phyloP scores from a whole-genome alignment of 1,139 yeast species.

The Casaregolazyma suthepensis region DNA sequence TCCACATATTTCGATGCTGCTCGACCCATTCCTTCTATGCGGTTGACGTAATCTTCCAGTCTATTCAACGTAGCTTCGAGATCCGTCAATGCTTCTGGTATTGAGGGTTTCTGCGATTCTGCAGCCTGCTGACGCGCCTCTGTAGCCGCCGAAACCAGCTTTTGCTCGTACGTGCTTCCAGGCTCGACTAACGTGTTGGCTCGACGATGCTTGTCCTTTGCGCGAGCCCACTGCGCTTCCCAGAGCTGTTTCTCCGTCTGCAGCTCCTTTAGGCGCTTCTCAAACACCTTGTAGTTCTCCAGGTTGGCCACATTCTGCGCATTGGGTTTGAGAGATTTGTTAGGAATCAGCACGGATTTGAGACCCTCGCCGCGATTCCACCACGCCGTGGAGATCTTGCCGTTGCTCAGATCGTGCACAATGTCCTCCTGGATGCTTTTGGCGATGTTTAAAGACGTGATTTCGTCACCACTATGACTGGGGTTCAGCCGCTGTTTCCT shows the following conservation, averaged over 20 bases:
- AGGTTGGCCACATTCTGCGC: constrained; percentile 50
- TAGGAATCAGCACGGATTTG: constrained; percentile 25
- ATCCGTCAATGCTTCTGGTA: background rate
- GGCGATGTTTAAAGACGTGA: constrained; percentile 37
- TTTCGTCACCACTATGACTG: constrained; percentile 18
- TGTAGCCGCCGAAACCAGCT: background rate
- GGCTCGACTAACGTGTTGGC: background rate
- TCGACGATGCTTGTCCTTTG: background rate
- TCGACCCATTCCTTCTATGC: constrained; percentile 13
- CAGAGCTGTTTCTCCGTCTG: constrained; percentile 46
- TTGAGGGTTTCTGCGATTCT: background rate
- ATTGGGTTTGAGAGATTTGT: constrained; percentile 39
- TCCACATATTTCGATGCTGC: constrained; percentile 14
- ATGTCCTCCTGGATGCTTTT: constrained; percentile 62
- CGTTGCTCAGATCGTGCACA: constrained; percentile 51
- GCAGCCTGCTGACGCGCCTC: background rate
- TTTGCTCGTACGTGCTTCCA: background rate
- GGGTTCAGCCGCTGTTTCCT: constrained; percentile 22
- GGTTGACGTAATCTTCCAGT: constrained; percentile 10
- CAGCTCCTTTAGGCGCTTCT: constrained; percentile 41
- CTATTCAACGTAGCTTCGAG: constrained; percentile 7
- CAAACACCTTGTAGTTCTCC: constrained; percentile 42
- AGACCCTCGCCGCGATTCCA: constrained; percentile 38
- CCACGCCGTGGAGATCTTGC: constrained; percentile 63
- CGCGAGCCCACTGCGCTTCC: constrained; percentile 29